Evolutionary conservation across 1,284 basidiomycete genomes (phyloP).

Genomic region (Cutaneotrichosporon spelunceum): DNA sequence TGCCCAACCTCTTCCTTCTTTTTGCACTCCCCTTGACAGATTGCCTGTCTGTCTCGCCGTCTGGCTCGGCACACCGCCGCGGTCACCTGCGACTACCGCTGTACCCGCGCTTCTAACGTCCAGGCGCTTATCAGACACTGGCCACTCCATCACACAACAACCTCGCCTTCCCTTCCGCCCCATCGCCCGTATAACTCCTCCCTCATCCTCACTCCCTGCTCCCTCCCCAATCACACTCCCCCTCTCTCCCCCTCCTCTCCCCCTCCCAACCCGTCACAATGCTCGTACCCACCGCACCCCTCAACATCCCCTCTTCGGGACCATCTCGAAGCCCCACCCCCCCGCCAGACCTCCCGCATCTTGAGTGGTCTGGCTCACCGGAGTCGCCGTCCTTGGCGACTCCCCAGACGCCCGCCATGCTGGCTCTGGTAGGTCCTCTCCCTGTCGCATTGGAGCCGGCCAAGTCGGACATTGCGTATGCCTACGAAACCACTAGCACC

Average conservation of each 20-base stretch:
- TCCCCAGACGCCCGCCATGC: slow-evolving; percentile 15
- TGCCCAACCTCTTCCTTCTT: not conserved
- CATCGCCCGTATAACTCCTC: not conserved
- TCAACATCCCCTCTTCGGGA: not conserved
- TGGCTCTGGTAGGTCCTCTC: not conserved
- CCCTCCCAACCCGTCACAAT: not conserved
- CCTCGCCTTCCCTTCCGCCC: not conserved
- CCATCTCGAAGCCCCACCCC: slow-evolving; percentile 1
- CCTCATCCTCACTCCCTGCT: not conserved
- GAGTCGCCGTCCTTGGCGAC: slow-evolving; percentile 13
- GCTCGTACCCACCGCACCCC: not conserved
- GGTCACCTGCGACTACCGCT: not conserved
- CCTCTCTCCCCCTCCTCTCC: not conserved
- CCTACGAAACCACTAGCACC: not conserved
- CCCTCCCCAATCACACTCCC: not conserved
- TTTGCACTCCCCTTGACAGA: not conserved
- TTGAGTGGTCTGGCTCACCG: slow-evolving; percentile 9
- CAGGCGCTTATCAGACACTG: not conserved
- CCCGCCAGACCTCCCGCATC: slow-evolving; percentile 7
- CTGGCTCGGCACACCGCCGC: too few relatives aligned
- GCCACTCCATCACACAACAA: not conserved
- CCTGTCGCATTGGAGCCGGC: not conserved
- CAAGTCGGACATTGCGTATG: slow-evolving; percentile 4
- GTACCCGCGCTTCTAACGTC: not conserved
- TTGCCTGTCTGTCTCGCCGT: not conserved